These are phyloP conservation scores for Rheum nobile DNA, from an alignment of 148 eudicot genomes.

Conservation along the genomic window DNA sequence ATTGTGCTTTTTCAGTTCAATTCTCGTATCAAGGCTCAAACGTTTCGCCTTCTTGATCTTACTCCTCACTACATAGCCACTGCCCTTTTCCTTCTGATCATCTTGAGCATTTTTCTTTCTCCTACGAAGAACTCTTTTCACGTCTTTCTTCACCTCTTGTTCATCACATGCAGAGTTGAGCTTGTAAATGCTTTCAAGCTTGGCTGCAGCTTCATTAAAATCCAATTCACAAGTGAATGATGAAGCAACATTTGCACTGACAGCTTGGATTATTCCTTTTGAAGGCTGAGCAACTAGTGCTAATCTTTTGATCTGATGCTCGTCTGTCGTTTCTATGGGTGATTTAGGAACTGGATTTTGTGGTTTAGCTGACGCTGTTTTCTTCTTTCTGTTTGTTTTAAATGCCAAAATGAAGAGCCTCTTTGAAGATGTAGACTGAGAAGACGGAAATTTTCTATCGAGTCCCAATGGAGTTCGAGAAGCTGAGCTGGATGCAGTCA, in stretches of 20 bases:
- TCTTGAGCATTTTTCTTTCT: slow-evolving; percentile 29
- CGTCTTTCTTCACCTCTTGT: slow-evolving; percentile 20
- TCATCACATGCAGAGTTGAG: slow-evolving; percentile 37
- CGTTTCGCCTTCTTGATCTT: slow-evolving; percentile 34
- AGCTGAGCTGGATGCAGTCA: slow-evolving; percentile 83
- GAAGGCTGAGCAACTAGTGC: slow-evolving; percentile 34
- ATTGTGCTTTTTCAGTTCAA: slow-evolving; percentile 49
- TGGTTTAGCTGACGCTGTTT: slow-evolving; percentile 37
- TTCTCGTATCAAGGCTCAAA: slow-evolving; percentile 64
- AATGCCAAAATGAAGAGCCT: slow-evolving; percentile 47
- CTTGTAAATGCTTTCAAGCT: slow-evolving; percentile 68
- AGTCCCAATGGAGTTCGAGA: slow-evolving; percentile 60
- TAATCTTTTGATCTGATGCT: slow-evolving; percentile 42
- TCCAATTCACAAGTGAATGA: slow-evolving; percentile 48
- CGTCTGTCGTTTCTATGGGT: slow-evolving; percentile 36
- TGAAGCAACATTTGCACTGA: slow-evolving; percentile 31
- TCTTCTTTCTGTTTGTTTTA: slow-evolving; percentile 44
- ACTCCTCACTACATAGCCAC: slow-evolving; percentile 41
- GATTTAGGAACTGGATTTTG: slow-evolving; percentile 32
- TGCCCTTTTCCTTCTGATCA: slow-evolving; percentile 21
- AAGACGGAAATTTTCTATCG: slow-evolving; percentile 28
- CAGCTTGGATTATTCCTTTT: slow-evolving; percentile 31
- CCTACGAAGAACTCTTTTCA: slow-evolving; percentile 22
- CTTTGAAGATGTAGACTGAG: slow-evolving; percentile 24
- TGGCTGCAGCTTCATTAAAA: slow-evolving; percentile 77